Conservation (phyloP, 2,329 filamentous ascomycete species). For the Bipolaris zeicola region DNA sequence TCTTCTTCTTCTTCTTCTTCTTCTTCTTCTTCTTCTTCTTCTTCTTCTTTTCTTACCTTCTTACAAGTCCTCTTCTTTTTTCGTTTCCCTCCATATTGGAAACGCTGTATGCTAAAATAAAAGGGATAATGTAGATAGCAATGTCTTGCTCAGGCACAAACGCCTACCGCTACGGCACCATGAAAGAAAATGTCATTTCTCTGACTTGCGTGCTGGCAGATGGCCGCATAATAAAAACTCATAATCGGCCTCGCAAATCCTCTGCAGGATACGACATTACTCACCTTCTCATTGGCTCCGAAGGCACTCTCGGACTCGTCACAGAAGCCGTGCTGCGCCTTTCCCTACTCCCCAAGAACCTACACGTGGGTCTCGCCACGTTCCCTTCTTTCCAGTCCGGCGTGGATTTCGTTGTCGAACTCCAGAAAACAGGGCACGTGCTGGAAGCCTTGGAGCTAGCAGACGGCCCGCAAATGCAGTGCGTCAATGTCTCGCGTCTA, state of each 20-base stretch:
- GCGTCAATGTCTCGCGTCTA: constrained; percentile 66
- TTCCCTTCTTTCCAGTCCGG: constrained; percentile 70
- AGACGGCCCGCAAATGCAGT: constrained; percentile 82
- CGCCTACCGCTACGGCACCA: constrained; percentile 88
- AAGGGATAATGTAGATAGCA: constrained; percentile 30
- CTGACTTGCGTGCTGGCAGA: constrained; percentile 87
- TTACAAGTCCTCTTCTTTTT: neutral
- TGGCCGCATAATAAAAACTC: constrained; percentile 84
- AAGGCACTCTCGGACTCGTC: constrained; percentile 87
- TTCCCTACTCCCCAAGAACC: constrained; percentile 74
- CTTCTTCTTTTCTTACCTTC: neutral
- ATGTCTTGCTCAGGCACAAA: constrained; percentile 82
- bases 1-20: neutral
- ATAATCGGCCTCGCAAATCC: constrained; percentile 84
- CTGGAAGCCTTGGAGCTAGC: constrained; percentile 88
- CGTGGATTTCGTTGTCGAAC: constrained; percentile 74
- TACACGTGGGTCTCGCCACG: constrained; percentile 74
- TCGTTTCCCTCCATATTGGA: neutral
- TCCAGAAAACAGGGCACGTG: constrained; percentile 78
- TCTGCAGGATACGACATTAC: constrained; percentile 91
- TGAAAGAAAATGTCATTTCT: constrained; percentile 88
- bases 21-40: no score
- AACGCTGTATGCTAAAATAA: neutral
- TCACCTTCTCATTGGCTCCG: constrained; percentile 83
- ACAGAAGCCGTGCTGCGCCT: constrained; percentile 89